Conservation (phyloP, 2,329 filamentous ascomycete species). For the Pestalotiopsis sp. region DNA sequence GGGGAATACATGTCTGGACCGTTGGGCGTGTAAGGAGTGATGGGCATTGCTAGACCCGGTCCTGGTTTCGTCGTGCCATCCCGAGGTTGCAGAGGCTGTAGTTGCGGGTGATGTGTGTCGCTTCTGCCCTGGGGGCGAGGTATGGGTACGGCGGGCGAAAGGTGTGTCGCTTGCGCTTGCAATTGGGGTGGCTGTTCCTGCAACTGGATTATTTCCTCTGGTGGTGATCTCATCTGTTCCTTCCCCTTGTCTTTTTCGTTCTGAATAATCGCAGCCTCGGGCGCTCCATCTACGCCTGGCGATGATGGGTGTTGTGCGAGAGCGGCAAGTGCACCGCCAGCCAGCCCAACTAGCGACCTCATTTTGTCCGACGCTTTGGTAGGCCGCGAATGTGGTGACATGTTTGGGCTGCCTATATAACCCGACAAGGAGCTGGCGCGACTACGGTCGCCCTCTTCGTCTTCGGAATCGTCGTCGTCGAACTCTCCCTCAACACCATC, state of each 20-base stretch:
- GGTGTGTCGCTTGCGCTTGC: background rate
- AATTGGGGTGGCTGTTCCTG: background rate
- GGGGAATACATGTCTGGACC: constrained; percentile 26
- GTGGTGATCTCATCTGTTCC: background rate
- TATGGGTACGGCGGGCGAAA: background rate
- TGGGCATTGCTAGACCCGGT: constrained; percentile 29
- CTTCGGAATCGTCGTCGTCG: constrained; percentile 40
- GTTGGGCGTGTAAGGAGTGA: constrained; percentile 28
- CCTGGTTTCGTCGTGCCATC: constrained; percentile 19
- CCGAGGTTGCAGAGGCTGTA: constrained; percentile 6
- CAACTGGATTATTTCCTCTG: background rate
- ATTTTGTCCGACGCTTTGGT: constrained; percentile 17
- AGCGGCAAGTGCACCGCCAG: background rate
- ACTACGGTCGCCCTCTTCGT: constrained; percentile 26
- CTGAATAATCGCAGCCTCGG: background rate
- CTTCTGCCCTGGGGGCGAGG: no score
- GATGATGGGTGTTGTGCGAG: constrained; percentile 9
- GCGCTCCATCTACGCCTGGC: constrained; percentile 12
- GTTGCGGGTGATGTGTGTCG: constrained; percentile 3
- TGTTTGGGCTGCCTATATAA: constrained; percentile 24
- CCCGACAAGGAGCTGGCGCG: constrained; percentile 12
- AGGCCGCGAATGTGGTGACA: constrained; percentile 27
- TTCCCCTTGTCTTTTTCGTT: background rate
- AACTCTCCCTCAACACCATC: constrained; percentile 26
- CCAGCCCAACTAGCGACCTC: constrained; percentile 9